Evolutionary conservation across 2,329 filamentous ascomycete species (phyloP).

Genomic region (Scedosporium apiospermum): DNA sequence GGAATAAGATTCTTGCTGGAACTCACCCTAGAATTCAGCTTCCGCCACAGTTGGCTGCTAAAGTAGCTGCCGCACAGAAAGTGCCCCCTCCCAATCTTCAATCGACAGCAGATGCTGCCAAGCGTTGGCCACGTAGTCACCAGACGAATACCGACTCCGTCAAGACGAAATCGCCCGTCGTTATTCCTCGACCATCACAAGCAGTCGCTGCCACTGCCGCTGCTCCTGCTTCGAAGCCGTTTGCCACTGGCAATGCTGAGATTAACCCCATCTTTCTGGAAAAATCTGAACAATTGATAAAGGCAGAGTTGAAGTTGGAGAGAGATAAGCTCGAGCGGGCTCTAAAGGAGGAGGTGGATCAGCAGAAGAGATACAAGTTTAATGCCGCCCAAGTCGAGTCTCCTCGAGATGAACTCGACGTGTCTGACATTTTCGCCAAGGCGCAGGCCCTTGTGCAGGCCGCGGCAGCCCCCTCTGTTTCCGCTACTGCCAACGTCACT

Average conservation of each 20-base stretch:
- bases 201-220: slow-evolving; percentile 21
- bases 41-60: slow-evolving; percentile 27
- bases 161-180: background rate
- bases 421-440: slow-evolving; percentile 62
- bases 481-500: slow-evolving; percentile 36
- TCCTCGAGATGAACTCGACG: slow-evolving; percentile 57
- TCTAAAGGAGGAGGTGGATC: slow-evolving; percentile 66
- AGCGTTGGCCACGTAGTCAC: background rate
- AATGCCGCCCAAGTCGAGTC: slow-evolving; percentile 40
- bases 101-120: background rate
- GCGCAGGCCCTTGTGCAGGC: slow-evolving; percentile 64
- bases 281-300: slow-evolving; percentile 77
- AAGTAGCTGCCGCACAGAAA: slow-evolving; percentile 10
- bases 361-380: slow-evolving; percentile 34
- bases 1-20: slow-evolving; percentile 72
- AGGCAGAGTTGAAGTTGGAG: slow-evolving; percentile 71
- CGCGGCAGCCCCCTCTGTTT: slow-evolving; percentile 7
- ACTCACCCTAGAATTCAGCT: slow-evolving; percentile 56
- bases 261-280: slow-evolving; percentile 77
- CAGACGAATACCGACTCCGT: slow-evolving; percentile 11
- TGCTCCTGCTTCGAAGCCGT: slow-evolving; percentile 25
- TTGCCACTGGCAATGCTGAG: slow-evolving; percentile 47
- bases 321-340: slow-evolving; percentile 71
- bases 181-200: slow-evolving; percentile 10
- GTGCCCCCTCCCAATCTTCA: background rate